phyloP scores from a whole-genome alignment of 768 basidiomycete species.

The Tricholoma saponaceum region DNA sequence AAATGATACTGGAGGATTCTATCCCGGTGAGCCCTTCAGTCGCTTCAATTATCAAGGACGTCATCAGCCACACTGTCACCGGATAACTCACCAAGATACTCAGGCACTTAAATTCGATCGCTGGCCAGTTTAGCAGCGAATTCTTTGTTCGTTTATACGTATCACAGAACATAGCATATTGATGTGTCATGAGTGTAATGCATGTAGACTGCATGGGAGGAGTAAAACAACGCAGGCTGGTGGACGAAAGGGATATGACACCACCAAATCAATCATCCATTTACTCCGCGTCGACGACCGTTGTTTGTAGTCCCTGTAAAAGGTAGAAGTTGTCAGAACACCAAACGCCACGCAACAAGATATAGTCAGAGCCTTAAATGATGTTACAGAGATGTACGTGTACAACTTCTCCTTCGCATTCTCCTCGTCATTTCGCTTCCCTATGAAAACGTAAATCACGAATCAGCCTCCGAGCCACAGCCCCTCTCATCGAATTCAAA shows the following conservation, averaged over 20 bases:
- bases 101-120: no score
- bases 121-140: no score
- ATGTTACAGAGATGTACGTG: slow-evolving; percentile 78
- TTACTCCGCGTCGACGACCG: slow-evolving; percentile 79
- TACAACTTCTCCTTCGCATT: slow-evolving; percentile 97
- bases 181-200: not conserved
- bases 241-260: not conserved
- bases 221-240: not conserved
- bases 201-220: slow-evolving; percentile 3
- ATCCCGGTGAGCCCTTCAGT: no score
- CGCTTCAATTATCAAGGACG: no score
- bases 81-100: no score
- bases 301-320: slow-evolving; percentile 77
- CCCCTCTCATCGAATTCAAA: no score
- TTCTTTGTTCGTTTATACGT: not conserved
- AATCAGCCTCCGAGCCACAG: no score
- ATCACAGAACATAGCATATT: slow-evolving; percentile 5
- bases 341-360: not conserved
- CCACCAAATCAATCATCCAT: slow-evolving; percentile 11
- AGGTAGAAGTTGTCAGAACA: not conserved
- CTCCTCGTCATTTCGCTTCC: slow-evolving; percentile 99
- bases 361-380: slow-evolving; percentile 75
- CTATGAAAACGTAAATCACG: slow-evolving; percentile 35
- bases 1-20: no score
- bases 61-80: no score